Evolutionary conservation across 768 basidiomycete genomes (phyloP).

Genomic region (Rhizopogon vesiculosus): DNA sequence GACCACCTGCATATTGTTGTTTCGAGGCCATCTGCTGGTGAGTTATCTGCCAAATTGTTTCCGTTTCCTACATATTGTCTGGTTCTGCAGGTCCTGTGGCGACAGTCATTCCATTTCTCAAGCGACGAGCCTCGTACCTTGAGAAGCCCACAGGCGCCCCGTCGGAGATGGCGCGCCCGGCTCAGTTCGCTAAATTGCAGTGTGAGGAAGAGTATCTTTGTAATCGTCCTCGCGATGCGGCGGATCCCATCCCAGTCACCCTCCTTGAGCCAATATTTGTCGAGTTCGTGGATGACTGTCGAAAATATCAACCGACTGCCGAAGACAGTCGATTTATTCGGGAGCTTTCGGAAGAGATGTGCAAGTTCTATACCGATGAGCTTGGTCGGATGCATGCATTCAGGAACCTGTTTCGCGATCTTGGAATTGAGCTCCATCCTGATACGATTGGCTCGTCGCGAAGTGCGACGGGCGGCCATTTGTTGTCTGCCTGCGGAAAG

Average conservation of each 20-base stretch:
- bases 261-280: conserved; percentile 2
- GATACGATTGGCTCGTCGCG: neutral
- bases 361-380: conserved; percentile 11
- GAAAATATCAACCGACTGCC: neutral
- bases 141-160: no score
- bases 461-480: conserved; percentile 5
- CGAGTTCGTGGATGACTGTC: conserved; percentile 4
- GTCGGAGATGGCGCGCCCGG: no score
- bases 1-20: conserved; percentile 1
- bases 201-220: neutral
- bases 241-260: neutral
- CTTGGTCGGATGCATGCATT: neutral
- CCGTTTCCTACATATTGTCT: no score
- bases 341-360: conserved; percentile 15
- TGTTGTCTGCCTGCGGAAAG: conserved; percentile 4
- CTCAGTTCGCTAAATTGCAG: no score
- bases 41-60: no score
- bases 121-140: no score
- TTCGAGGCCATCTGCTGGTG: neutral
- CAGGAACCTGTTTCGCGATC: conserved; percentile 2
- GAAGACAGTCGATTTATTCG: conserved; percentile 5
- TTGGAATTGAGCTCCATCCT: conserved; percentile 1
- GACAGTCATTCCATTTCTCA: no score
- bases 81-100: no score
- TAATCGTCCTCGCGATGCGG: neutral